Percentiles rank a stretch among this genome's conserved stretches.
These are phyloP conservation scores for Claviceps sorghi DNA, from an alignment of 2,329 filamentous ascomycete species.

Conservation along the genomic window DNA sequence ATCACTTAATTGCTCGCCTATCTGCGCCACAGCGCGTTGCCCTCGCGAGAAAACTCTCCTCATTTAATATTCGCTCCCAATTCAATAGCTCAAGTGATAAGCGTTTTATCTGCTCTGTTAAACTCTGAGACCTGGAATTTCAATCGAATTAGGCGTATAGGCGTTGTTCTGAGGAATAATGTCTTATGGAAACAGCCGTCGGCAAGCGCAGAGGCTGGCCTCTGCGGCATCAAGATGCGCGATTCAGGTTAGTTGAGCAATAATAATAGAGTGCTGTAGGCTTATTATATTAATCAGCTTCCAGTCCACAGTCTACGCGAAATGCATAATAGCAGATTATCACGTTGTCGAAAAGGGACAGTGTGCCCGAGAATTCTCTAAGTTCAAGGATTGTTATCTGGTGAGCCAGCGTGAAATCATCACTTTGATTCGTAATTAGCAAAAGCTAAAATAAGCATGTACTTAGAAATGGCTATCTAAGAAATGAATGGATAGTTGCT, in stretches of 20 bases:
- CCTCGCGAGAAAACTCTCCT: no score
- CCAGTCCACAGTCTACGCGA: constrained; percentile 74
- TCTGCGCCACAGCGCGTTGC: no score
- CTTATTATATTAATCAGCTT: not conserved
- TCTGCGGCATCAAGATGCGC: constrained; percentile 40
- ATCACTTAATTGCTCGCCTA: no score
- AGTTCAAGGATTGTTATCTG: constrained; percentile 74
- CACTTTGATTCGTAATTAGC: not conserved
- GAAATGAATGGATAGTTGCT: constrained; percentile 3
- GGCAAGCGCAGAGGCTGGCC: constrained; percentile 42
- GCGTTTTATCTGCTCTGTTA: no score
- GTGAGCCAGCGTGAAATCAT: constrained; percentile 35
- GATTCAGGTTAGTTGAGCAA: constrained; percentile 28
- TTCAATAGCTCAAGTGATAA: no score
- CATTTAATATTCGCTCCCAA: no score
- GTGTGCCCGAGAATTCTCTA: constrained; percentile 70
- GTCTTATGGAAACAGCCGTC: constrained; percentile 11
- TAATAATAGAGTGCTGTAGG: not conserved
- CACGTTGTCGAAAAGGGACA: constrained; percentile 83
- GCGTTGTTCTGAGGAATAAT: not conserved
- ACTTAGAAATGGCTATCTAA: constrained; percentile 14
- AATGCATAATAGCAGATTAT: constrained; percentile 83
- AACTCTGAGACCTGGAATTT: no score
- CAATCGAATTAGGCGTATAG: not conserved
- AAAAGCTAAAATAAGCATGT: not conserved